Evolutionary conservation across 495 filamentous ascomycete species (phyloP).

Genomic region (Annulohypoxylon maeteangense): DNA sequence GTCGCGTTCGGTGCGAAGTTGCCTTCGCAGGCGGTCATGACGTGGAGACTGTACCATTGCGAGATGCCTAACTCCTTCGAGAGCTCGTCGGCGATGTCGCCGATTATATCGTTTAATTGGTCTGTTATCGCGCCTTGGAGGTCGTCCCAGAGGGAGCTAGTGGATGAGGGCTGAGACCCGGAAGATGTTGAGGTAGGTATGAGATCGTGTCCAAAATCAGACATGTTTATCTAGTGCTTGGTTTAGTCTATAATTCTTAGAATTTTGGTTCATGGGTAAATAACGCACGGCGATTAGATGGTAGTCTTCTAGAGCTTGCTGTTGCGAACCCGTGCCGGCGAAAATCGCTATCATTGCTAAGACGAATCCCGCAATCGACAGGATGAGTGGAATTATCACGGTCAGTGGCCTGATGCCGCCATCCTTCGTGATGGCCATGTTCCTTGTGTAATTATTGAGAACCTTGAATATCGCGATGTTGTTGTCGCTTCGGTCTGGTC

Average conservation of each 20-base stretch:
- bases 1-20: constrained; percentile 66
- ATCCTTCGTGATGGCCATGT: constrained; percentile 40
- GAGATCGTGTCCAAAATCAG: constrained; percentile 65
- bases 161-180: constrained; percentile 37
- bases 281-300: constrained; percentile 72
- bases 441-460: not conserved
- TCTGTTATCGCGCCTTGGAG: constrained; percentile 47
- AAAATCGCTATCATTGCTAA: constrained; percentile 76
- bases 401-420: constrained; percentile 39
- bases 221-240: constrained; percentile 68
- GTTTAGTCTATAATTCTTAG: constrained; percentile 22
- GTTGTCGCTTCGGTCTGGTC: not conserved
- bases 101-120: constrained; percentile 49
- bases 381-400: constrained; percentile 56
- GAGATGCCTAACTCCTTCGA: constrained; percentile 64
- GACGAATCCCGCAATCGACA: constrained; percentile 70
- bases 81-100: constrained; percentile 59
- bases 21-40: constrained; percentile 76
- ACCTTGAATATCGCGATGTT: not conserved
- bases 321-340: constrained; percentile 68
- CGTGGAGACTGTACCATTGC: constrained; percentile 79
- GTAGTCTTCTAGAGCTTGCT: constrained; percentile 62
- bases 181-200: constrained; percentile 47
- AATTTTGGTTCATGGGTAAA: not conserved
- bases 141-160: constrained; percentile 34